Conservation (phyloP, 108 stramenopile species). For the Halocafeteria seosinensis region DNA sequence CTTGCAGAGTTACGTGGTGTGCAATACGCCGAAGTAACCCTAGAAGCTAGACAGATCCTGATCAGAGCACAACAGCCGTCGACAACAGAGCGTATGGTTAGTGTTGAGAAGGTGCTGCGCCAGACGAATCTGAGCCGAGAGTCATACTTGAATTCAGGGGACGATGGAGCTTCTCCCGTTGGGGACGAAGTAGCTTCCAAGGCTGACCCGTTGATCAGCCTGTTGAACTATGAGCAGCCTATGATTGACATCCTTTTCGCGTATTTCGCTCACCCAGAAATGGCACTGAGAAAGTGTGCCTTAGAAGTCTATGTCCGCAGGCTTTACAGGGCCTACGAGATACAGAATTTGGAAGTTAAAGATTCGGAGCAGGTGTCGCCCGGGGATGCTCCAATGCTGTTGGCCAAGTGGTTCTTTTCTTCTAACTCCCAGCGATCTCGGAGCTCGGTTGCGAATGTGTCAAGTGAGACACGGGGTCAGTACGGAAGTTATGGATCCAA, state of each 20-base stretch:
- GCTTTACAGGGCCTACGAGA: slow-evolving; percentile 55
- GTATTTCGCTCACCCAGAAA: slow-evolving; percentile 39
- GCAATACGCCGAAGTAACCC: slow-evolving; percentile 52
- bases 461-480: too few species aligned
- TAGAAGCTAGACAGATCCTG: slow-evolving; percentile 61
- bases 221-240: slow-evolving; percentile 56
- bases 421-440: too few species aligned
- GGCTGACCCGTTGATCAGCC: slow-evolving; percentile 40
- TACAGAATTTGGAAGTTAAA: slow-evolving; percentile 24
- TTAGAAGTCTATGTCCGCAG: slow-evolving; percentile 63
- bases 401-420: neutral
- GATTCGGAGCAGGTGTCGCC: neutral
- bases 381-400: neutral
- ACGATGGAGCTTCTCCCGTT: neutral
- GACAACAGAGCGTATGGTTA: slow-evolving; percentile 42
- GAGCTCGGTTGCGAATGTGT: too few species aligned
- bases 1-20: slow-evolving; percentile 45
- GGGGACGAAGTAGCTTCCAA: slow-evolving; percentile 33
- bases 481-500: too few species aligned
- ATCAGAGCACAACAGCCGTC: slow-evolving; percentile 76
- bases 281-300: slow-evolving; percentile 18
- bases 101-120: slow-evolving; percentile 14
- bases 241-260: slow-evolving; percentile 65
- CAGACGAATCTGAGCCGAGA: neutral
- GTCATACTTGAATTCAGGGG: neutral